These are phyloP conservation scores for Mortierella sp. DNA, from an alignment of 371 early-diverging fungal genomes.

Conservation along the genomic window DNA sequence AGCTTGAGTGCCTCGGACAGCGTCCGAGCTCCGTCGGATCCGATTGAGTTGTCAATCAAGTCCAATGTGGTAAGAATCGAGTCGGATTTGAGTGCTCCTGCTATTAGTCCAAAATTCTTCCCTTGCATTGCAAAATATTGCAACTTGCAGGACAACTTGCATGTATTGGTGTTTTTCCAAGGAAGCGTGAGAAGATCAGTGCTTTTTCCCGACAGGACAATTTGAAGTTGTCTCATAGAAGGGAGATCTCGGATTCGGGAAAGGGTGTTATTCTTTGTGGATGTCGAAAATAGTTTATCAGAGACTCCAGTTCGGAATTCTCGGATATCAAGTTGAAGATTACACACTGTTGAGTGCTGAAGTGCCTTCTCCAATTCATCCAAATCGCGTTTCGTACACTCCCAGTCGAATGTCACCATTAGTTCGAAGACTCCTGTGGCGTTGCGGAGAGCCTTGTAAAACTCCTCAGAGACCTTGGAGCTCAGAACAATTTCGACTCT, in stretches of 20 bases:
- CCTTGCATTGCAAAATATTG: not conserved
- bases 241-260: constrained; percentile 1
- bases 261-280: constrained; percentile 1
- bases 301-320: not conserved
- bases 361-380: constrained; percentile 9
- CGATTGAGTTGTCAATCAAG: not conserved
- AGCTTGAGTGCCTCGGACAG: constrained; percentile 5
- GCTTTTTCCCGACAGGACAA: constrained; percentile 8
- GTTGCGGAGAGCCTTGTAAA: not conserved
- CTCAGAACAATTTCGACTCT: too few species aligned
- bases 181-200: constrained; percentile 2
- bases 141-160: constrained; percentile 7
- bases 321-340: constrained; percentile 15
- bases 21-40: not conserved
- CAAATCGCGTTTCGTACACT: constrained; percentile 10
- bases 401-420: constrained; percentile 11
- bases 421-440: constrained; percentile 11
- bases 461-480: too few species aligned
- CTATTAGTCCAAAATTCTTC: not conserved
- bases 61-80: constrained; percentile 5
- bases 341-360: constrained; percentile 4
- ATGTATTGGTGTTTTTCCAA: constrained; percentile 2
- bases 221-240: constrained; percentile 15
- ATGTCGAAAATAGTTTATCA: constrained; percentile 4
- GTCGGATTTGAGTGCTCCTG: not conserved